Base-by-base conservation (phyloP, 805 yeast species). In the Ogataea salicorniae region DNA sequence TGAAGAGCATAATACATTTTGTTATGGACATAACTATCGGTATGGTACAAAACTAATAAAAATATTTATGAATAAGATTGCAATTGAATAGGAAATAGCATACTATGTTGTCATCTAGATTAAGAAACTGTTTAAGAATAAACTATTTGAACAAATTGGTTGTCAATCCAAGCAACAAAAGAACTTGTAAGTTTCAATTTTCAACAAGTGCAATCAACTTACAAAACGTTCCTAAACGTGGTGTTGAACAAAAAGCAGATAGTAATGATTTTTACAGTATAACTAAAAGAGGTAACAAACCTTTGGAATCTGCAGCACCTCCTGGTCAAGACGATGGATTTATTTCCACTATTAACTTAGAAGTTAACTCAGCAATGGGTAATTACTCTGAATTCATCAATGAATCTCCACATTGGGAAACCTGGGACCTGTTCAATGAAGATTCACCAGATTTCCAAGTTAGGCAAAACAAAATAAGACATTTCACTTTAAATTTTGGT, bases 401-500 rank as follows among this genome's bases (percentile, higher is more conserved):
- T 23, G 69, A 67, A 26, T 58, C 69, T 9, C 58, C 60, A 39
- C 52, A 63, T 36, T 62, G 63, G 63, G 71, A 67, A 46, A 61
- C 67, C 13, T 68, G 71, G 71, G 58, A 63, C 42, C 49, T 67
- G 36, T 48, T 49, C 43, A 64, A 64, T 45, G 67, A 58, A 48
- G 71, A 68, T 55, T 61, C 69, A 8, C 70, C 72, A 11, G 70
- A 67, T 40, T 66, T 51, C 45, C 62, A 63, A 11, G 58, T 63
- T 18, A 59, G 68, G 49, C 69, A 69, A 55, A 66, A 71, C 18
- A 76, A 86, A 66, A 82, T 87, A 62, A 81, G 95, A 67, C 95
- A 87, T 64, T 88, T 87, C 73, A 87, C 95, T 43, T 82, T 88
- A 64, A 88, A 88, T 70, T 87, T 87, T 64, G 96, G 95, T 35